Evolutionary conservation across 192 early-diverging fungal genomes (phyloP).

Genomic region (Entomortierella lignicola): DNA sequence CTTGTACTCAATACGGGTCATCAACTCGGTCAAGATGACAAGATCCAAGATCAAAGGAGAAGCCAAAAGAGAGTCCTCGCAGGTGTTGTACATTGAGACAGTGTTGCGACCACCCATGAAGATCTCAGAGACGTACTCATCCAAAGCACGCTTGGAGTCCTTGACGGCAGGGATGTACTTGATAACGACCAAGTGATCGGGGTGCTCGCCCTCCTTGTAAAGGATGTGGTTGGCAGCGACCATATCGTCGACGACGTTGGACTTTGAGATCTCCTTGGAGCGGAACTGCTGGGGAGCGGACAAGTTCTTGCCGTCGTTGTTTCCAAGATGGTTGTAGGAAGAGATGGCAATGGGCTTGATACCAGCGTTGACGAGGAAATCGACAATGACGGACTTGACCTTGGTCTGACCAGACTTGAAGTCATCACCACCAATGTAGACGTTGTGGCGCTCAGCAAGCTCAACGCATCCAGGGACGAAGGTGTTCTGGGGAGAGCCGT

Average conservation of each 20-base stretch:
- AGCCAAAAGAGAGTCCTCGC: slow-evolving; percentile 98
- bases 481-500: slow-evolving; percentile 99
- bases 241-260: slow-evolving; percentile 99
- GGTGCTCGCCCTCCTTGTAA: slow-evolving; percentile 83
- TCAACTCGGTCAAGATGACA: slow-evolving; percentile 94
- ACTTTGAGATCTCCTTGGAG: slow-evolving; percentile 99
- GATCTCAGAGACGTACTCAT: slow-evolving; percentile 98
- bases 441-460: slow-evolving; percentile 88
- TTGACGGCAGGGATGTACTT: slow-evolving; percentile 98
- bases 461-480: slow-evolving; percentile 96
- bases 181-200: slow-evolving; percentile 91
- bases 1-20: slow-evolving; percentile 95
- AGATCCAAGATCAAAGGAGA: slow-evolving; percentile 98
- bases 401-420: slow-evolving; percentile 99
- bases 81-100: slow-evolving; percentile 98
- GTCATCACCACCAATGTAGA: slow-evolving; percentile 98
- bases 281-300: slow-evolving; percentile 98
- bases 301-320: slow-evolving; percentile 99
- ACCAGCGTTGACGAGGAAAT: slow-evolving; percentile 98
- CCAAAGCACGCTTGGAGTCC: slow-evolving; percentile 97
- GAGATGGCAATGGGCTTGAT: slow-evolving; percentile 98
- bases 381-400: slow-evolving; percentile 98
- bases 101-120: slow-evolving; percentile 97
- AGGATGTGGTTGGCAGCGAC: slow-evolving; percentile 93
- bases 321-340: slow-evolving; percentile 98